Percentiles rank a stretch among this genome's conserved stretches.
These are phyloP conservation scores for Cryphonectria japonica DNA, from an alignment of 2,329 filamentous ascomycete genomes.

Conservation along the genomic window DNA sequence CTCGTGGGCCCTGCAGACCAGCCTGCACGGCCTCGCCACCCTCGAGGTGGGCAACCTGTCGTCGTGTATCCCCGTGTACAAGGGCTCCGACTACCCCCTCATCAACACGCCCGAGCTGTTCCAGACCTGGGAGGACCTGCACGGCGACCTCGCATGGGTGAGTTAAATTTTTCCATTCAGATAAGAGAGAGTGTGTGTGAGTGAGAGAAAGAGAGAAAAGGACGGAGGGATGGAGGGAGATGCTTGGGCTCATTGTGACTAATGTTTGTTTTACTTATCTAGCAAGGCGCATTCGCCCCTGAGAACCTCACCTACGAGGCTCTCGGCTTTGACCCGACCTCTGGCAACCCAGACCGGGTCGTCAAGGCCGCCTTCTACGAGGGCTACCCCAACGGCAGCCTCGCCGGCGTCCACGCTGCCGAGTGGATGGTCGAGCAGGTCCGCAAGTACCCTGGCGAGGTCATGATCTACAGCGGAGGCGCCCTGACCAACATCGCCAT, in stretches of 20 bases:
- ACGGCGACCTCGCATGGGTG: conserved; percentile 49
- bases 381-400: conserved; percentile 50
- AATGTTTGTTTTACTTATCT: neutral
- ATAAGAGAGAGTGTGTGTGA: neutral
- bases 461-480: conserved; percentile 51
- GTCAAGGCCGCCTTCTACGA: conserved; percentile 47
- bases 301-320: conserved; percentile 48
- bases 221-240: too few relatives aligned
- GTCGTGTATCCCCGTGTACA: conserved; percentile 52
- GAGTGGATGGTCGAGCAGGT: conserved; percentile 53
- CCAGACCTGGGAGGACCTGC: conserved; percentile 48
- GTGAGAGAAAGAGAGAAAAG: too few relatives aligned
- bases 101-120: conserved; percentile 49
- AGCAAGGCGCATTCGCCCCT: conserved; percentile 47
- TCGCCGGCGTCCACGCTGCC: conserved; percentile 45
- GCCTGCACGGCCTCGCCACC: conserved; percentile 50
- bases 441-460: conserved; percentile 52
- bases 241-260: conserved; percentile 6
- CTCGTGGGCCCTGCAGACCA: conserved; percentile 49
- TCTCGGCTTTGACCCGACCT: conserved; percentile 48
- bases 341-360: conserved; percentile 47
- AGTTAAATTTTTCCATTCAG: neutral
- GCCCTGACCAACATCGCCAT: conserved; percentile 54
- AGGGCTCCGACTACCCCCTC: conserved; percentile 51
- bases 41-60: conserved; percentile 50